phyloP scores from a whole-genome alignment of 2,329 filamentous ascomycete genomes.

The Cercospora berteroae region DNA sequence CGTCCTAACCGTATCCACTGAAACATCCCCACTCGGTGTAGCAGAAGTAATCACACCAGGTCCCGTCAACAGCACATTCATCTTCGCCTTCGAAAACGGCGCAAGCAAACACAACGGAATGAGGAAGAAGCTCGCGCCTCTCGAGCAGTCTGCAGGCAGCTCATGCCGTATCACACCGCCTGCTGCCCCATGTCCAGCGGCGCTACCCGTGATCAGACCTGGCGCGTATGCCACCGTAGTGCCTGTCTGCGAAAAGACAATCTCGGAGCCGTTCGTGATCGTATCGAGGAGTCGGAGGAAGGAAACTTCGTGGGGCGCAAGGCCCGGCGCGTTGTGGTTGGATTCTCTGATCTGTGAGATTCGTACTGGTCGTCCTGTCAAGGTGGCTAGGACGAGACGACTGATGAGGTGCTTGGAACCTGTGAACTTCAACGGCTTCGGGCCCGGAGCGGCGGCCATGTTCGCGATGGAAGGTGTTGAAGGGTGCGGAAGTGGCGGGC shows the following conservation, averaged over 20 bases:
- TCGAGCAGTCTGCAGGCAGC: constrained; percentile 70
- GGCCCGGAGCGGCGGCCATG: constrained; percentile 32
- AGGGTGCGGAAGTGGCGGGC: background rate
- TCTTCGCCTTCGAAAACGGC: constrained; percentile 85
- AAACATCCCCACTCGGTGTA: constrained; percentile 80
- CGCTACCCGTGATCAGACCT: constrained; percentile 83
- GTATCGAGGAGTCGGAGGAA: constrained; percentile 92
- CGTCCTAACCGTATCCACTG: constrained; percentile 88
- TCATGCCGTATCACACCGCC: constrained; percentile 77
- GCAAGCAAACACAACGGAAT: constrained; percentile 85
- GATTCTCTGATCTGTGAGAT: constrained; percentile 91
- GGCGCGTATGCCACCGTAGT: constrained; percentile 90
- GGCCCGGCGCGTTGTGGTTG: constrained; percentile 81
- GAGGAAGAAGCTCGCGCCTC: constrained; percentile 89
- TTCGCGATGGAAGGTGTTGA: constrained; percentile 1
- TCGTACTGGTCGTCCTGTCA: constrained; percentile 84
- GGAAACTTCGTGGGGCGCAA: constrained; percentile 89
- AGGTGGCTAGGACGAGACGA: constrained; percentile 82
- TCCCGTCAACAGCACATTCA: constrained; percentile 87
- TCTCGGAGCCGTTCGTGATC: constrained; percentile 89
- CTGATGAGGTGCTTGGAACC: constrained; percentile 79
- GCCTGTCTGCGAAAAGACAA: constrained; percentile 95
- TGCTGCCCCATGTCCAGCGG: constrained; percentile 69
- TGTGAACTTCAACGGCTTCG: constrained; percentile 58
- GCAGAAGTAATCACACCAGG: constrained; percentile 89